A percentile compares a stretch with the other conserved stretches of the same genome.
These are phyloP conservation scores for Paraphaeosphaeria minitans DNA, from an alignment of 2,329 filamentous ascomycete species.

Conservation along the genomic window DNA sequence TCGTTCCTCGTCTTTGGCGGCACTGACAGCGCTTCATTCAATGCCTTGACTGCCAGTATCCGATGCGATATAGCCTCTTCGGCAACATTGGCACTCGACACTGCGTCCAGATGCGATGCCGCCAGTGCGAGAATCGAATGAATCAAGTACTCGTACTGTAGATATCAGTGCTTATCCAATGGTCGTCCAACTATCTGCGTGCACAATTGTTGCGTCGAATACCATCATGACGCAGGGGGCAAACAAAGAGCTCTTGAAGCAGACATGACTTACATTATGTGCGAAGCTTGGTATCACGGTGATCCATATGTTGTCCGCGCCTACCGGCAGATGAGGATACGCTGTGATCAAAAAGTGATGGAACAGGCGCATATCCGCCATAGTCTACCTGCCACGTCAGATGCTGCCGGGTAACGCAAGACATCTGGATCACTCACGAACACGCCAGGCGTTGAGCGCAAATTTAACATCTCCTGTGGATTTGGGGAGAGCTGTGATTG, in stretches of 20 bases:
- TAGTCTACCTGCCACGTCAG: slow-evolving; percentile 36
- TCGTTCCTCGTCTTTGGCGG: slow-evolving; percentile 39
- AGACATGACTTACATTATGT: slow-evolving; percentile 59
- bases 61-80: slow-evolving; percentile 67
- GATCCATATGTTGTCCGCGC: slow-evolving; percentile 69
- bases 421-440: slow-evolving; percentile 35
- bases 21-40: slow-evolving; percentile 46
- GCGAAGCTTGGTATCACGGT: slow-evolving; percentile 70
- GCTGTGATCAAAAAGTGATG: slow-evolving; percentile 68
- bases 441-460: slow-evolving; percentile 39
- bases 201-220: neutral
- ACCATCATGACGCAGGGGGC: neutral
- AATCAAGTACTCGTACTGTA: slow-evolving; percentile 69
- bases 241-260: neutral
- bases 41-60: slow-evolving; percentile 63
- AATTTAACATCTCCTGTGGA: slow-evolving; percentile 34
- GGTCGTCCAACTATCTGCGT: neutral
- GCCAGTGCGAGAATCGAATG: slow-evolving; percentile 71
- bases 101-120: slow-evolving; percentile 66
- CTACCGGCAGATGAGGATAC: slow-evolving; percentile 68
- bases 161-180: slow-evolving; percentile 15
- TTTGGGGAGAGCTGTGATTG: slow-evolving; percentile 25
- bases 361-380: slow-evolving; percentile 70
- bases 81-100: slow-evolving; percentile 57
- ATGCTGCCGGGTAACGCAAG: slow-evolving; percentile 6